Percentiles rank a stretch among this genome's conserved stretches.
Conservation (phyloP, 1,284 basidiomycete species). For the Cystobasidium slooffiae region DNA sequence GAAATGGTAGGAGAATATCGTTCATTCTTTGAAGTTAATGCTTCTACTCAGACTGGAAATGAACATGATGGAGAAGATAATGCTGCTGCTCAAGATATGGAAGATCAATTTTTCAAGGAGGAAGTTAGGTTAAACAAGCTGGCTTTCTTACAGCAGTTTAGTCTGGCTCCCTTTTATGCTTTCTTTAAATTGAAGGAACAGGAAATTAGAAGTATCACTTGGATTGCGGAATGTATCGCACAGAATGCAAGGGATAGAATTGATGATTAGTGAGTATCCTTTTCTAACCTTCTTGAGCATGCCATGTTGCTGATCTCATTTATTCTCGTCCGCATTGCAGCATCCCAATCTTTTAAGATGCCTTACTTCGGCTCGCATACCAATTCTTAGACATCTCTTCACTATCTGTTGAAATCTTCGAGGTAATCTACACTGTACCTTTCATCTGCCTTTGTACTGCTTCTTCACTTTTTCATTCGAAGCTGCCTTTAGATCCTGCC, state of each 20-base stretch:
- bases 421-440: too few relatives aligned
- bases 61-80: conserved; percentile 60
- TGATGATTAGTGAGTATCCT: conserved; percentile 59
- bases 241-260: conserved; percentile 92
- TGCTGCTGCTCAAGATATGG: conserved; percentile 66
- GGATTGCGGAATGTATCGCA: conserved; percentile 70
- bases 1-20: conserved; percentile 90
- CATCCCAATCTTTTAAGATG: neutral
- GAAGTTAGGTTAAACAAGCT: conserved; percentile 94
- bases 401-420: too few relatives aligned
- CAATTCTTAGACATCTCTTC: neutral
- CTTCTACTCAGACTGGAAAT: conserved; percentile 48
- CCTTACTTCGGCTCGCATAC: neutral
- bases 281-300: conserved; percentile 35
- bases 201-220: conserved; percentile 91
- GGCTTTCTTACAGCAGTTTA: conserved; percentile 85
- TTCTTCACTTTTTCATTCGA: too few relatives aligned
- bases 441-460: too few relatives aligned
- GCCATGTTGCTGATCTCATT: conserved; percentile 45
- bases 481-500: too few relatives aligned
- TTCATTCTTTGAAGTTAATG: conserved; percentile 69
- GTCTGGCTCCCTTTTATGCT: conserved; percentile 88
- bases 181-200: conserved; percentile 99
- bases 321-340: neutral
- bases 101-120: conserved; percentile 93